Conservation (phyloP, 2,329 filamentous ascomycete species). For the Colletotrichum liriopes region DNA sequence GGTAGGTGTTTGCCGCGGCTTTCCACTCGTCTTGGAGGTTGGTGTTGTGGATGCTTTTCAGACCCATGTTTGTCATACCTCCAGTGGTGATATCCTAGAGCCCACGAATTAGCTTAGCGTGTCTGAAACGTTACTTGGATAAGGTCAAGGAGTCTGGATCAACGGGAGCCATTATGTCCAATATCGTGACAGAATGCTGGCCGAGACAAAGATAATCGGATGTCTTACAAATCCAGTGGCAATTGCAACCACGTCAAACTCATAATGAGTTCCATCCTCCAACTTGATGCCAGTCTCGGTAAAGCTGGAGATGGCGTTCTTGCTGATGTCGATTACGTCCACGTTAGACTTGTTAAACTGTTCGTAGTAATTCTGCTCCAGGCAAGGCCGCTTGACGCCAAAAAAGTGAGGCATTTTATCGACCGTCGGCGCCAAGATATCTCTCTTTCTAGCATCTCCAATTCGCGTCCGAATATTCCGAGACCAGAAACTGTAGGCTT, state of each 20-base stretch:
- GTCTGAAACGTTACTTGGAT: neutral
- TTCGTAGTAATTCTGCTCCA: slow-evolving; percentile 63
- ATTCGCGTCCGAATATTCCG: slow-evolving; percentile 67
- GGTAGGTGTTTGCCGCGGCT: slow-evolving; percentile 59
- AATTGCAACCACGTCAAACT: slow-evolving; percentile 61
- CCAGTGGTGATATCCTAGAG: slow-evolving; percentile 28
- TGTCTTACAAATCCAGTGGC: slow-evolving; percentile 63
- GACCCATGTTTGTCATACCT: slow-evolving; percentile 62
- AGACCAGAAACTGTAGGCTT: slow-evolving; percentile 70
- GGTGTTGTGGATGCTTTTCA: slow-evolving; percentile 57
- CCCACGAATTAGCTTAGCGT: neutral
- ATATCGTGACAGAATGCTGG: neutral
- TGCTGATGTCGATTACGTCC: slow-evolving; percentile 58
- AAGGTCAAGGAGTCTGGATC: neutral
- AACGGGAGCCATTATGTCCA: no score
- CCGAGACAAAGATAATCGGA: neutral
- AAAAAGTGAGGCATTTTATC: slow-evolving; percentile 67
- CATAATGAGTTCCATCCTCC: slow-evolving; percentile 58
- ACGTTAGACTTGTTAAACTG: slow-evolving; percentile 62
- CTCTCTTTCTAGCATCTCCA: slow-evolving; percentile 62
- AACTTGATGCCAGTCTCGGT: slow-evolving; percentile 59
- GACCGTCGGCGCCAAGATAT: slow-evolving; percentile 65
- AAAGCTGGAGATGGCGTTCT: slow-evolving; percentile 59
- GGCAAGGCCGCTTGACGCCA: slow-evolving; percentile 65
- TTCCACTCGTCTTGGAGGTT: slow-evolving; percentile 61